Conservation (phyloP, 768 basidiomycete genomes). For the Gloeostereum incarnatum region DNA sequence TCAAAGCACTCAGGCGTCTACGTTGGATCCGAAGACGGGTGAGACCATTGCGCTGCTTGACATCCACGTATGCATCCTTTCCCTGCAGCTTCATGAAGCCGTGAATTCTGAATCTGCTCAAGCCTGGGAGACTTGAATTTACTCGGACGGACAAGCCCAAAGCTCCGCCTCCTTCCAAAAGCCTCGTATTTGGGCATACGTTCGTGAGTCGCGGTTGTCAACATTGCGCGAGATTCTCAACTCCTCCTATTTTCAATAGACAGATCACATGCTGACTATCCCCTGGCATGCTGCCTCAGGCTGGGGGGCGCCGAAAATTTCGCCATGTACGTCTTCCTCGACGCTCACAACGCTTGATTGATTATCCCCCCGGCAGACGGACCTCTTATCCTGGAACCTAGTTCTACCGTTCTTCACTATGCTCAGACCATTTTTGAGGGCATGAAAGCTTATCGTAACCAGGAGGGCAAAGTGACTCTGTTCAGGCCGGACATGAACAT, state of each 20-base stretch:
- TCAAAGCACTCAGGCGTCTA: conserved; percentile 9
- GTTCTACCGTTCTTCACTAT: conserved; percentile 82
- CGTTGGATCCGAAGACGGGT: conserved; percentile 38
- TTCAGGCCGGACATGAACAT: conserved; percentile 98
- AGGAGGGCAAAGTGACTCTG: conserved; percentile 63
- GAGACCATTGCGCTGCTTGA: conserved; percentile 36
- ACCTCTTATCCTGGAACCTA: conserved; percentile 67
- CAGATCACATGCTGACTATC: conserved; percentile 81
- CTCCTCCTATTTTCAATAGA: conserved; percentile 28
- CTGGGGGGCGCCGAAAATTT: conserved; percentile 78
- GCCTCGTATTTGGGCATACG: conserved; percentile 76
- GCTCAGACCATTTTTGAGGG: conserved; percentile 90
- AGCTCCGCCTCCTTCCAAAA: conserved; percentile 51
- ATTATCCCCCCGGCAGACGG: conserved; percentile 38
- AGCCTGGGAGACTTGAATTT: conserved; percentile 49
- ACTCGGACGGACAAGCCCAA: conserved; percentile 42
- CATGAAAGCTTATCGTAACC: conserved; percentile 84
- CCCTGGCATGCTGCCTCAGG: conserved; percentile 66
- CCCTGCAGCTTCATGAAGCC: not conserved
- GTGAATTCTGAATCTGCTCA: not conserved
- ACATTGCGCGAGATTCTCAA: conserved; percentile 5
- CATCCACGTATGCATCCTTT: conserved; percentile 35
- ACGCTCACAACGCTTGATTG: not conserved
- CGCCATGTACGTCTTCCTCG: conserved; percentile 56
- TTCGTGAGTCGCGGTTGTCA: conserved; percentile 50